Evolutionary conservation across 2,329 filamentous ascomycete genomes (phyloP).

Genomic region (Colletotrichum spaethianum): DNA sequence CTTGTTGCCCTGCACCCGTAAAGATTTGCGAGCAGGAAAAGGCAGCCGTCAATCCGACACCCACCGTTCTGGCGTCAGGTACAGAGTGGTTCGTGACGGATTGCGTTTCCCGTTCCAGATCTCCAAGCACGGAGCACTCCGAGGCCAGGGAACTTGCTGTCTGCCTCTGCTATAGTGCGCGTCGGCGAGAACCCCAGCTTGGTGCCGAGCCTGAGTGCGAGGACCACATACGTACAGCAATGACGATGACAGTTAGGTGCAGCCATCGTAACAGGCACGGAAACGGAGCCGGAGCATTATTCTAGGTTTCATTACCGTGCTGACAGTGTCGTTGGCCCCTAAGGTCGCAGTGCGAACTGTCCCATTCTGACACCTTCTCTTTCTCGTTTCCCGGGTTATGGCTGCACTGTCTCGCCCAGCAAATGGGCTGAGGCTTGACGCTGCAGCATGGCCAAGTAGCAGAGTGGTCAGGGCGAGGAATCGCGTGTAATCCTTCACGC

Average conservation of each 20-base stretch:
- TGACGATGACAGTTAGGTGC: neutral
- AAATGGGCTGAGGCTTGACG: constrained; percentile 7
- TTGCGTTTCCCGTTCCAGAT: constrained; percentile 24
- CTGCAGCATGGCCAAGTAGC: constrained; percentile 1
- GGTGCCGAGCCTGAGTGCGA: constrained; percentile 5
- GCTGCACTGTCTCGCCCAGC: neutral
- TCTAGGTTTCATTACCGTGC: constrained; percentile 7
- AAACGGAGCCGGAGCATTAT: neutral
- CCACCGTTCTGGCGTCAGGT: constrained; percentile 7
- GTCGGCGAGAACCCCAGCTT: neutral
- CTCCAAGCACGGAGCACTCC: constrained; percentile 11
- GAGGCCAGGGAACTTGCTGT: constrained; percentile 33
- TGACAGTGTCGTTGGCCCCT: neutral
- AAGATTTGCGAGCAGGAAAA: constrained; percentile 21
- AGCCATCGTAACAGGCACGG: neutral
- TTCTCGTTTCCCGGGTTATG: neutral
- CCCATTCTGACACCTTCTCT: neutral
- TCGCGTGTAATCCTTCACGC: neutral
- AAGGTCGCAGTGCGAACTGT: neutral
- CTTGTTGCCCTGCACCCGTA: constrained; percentile 17
- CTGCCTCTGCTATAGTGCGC: constrained; percentile 27
- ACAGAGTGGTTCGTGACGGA: constrained; percentile 5
- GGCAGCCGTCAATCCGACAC: constrained; percentile 33
- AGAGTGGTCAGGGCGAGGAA: neutral
- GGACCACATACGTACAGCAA: neutral